phyloP scores from a whole-genome alignment of 2,329 filamentous ascomycete species.

The Trichoderma breve region DNA sequence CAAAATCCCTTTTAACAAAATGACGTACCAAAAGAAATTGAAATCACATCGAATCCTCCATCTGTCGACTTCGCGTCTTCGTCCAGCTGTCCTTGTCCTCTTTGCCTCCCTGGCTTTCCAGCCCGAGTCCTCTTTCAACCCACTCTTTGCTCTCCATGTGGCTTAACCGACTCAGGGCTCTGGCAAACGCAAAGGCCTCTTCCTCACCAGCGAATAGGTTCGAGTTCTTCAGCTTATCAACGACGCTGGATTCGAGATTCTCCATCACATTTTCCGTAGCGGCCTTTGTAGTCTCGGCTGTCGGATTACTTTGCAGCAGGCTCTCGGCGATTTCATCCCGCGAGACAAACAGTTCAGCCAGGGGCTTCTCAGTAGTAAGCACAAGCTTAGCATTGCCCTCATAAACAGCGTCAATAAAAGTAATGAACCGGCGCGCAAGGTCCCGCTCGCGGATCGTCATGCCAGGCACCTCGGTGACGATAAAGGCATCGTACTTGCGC shows the following conservation, averaged over 20 bases:
- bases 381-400: conserved; percentile 92
- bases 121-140: conserved; percentile 77
- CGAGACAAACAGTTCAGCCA: conserved; percentile 83
- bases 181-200: conserved; percentile 92
- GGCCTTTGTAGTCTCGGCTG: conserved; percentile 51
- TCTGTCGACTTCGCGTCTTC: conserved; percentile 64
- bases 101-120: conserved; percentile 64
- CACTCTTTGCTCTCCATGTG: conserved; percentile 96
- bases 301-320: conserved; percentile 50
- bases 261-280: conserved; percentile 81
- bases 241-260: conserved; percentile 80
- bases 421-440: conserved; percentile 89
- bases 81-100: conserved; percentile 63
- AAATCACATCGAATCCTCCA: conserved; percentile 63
- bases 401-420: conserved; percentile 95
- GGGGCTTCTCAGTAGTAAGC: conserved; percentile 80
- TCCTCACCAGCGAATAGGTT: conserved; percentile 92
- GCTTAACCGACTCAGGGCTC: conserved; percentile 76
- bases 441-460: conserved; percentile 89
- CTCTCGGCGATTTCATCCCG: conserved; percentile 62
- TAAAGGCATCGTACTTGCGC: conserved; percentile 85
- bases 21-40: neutral
- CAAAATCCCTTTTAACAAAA: neutral
- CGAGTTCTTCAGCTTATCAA: conserved; percentile 78
- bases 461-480: conserved; percentile 85